Evolutionary conservation across 345 rosid species (phyloP), one percentile per base, ranked within the genome.

Genomic region (Eucalyptus shirleyi): DNA sequence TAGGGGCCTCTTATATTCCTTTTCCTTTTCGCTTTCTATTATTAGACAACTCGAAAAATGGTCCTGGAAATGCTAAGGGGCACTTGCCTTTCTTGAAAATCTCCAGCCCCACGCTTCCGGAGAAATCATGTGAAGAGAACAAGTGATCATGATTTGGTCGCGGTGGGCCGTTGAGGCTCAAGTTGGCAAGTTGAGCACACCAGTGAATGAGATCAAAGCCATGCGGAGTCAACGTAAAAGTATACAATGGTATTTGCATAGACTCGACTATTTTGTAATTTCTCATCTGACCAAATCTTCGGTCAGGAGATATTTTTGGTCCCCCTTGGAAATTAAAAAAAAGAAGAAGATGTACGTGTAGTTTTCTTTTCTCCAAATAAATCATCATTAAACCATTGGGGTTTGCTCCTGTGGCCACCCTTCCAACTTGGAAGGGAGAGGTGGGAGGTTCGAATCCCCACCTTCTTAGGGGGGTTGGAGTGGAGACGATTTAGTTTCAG

Each of bases 361-460:
- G 72, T 62, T 62, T 62, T 62, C 72, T 30, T 62, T 62, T 30
- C 34, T 62, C 72, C 72, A 28, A 28, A 6, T 30, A 62, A 34
- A 62, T 62, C 49, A 47, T 47, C 49, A 10, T 3, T 47, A 47
- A 47, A 47, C 13, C 49, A 47, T 1, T 47, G 49, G 49, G 49
- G 13, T 47, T 47, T 47, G 13, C 3, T 3, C 1, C 4, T 47
- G 4, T 4, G 4, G 4, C 12, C 13, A 47, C 12, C 13, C 4
- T 47, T 47, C 13, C 12, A 47, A 47, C 49, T 47, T 47, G 49
- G 49, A 47, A 47, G 4, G 12, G 12, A 1, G 49, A 47, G 49
- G 49, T 47, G 49, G 12, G 49, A 47, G 49, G 49, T 47, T 47
- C 49, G 12, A 47, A 47, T 47, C 49, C 4, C 13, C 12, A 47